Percentiles rank a stretch among this genome's conserved stretches.
Evolutionary conservation across 192 early-diverging fungal species (phyloP).

Genomic region (Physocladia obscura): DNA sequence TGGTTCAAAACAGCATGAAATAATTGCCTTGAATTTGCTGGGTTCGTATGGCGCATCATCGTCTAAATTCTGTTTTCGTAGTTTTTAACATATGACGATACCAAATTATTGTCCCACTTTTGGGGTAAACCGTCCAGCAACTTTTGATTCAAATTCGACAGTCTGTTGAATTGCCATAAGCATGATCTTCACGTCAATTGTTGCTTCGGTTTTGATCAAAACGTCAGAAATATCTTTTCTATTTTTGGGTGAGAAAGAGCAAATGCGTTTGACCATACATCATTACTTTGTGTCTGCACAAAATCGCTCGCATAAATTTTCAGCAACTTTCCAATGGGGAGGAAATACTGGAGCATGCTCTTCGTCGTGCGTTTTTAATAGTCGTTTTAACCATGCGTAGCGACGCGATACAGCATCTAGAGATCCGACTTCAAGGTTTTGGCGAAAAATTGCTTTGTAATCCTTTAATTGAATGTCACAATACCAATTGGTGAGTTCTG

Average conservation of each 20-base stretch:
- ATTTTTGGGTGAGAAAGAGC: not conserved
- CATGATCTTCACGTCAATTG: conserved; percentile 70
- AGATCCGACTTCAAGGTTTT: conserved; percentile 58
- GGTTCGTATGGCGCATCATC: conserved; percentile 25
- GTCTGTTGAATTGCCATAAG: conserved; percentile 77
- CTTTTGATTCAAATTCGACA: conserved; percentile 86
- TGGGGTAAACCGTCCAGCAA: conserved; percentile 69
- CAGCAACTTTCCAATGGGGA: conserved; percentile 71
- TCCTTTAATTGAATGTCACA: conserved; percentile 78
- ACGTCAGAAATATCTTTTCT: conserved; percentile 69
- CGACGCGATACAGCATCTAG: conserved; percentile 82
- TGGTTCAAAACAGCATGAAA: conserved; percentile 84
- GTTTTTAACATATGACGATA: not conserved
- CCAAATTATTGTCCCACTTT: conserved; percentile 35
- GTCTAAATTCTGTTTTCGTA: not conserved
- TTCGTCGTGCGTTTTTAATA: conserved; percentile 88
- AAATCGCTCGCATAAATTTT: conserved; percentile 71
- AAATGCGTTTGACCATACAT: not conserved
- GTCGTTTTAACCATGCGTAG: conserved; percentile 89
- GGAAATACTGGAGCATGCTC: conserved; percentile 84
- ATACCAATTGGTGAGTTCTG: conserved; percentile 71
- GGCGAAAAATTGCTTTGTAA: conserved; percentile 78
- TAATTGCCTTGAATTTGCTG: conserved; percentile 68
- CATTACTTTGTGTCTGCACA: conserved; percentile 78
- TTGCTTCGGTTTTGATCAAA: conserved; percentile 53